phyloP scores from a whole-genome alignment of 2,329 filamentous ascomycete species.

The Tolypocladium ophioglossoides region DNA sequence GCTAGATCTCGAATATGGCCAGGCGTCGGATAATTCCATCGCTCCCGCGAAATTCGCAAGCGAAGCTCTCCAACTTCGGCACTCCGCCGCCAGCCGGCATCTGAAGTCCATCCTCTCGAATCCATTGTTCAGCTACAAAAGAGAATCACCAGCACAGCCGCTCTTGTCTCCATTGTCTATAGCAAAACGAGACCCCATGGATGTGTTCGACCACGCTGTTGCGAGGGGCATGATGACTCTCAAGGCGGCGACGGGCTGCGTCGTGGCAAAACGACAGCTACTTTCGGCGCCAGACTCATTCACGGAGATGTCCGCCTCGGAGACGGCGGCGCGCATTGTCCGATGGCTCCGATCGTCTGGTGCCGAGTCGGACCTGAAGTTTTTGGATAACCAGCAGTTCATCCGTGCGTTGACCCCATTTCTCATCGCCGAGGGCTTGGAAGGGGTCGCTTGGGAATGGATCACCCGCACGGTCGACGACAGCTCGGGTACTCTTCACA shows the following conservation, averaged over 20 bases:
- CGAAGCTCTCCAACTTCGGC: slow-evolving; percentile 18
- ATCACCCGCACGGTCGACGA: slow-evolving; percentile 28
- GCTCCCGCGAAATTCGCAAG: slow-evolving; percentile 9
- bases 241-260: slow-evolving; percentile 41
- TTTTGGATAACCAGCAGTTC: slow-evolving; percentile 29
- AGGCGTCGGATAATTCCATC: slow-evolving; percentile 17
- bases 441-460: slow-evolving; percentile 44
- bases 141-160: slow-evolving; percentile 11
- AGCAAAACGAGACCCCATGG: slow-evolving; percentile 33
- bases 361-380: slow-evolving; percentile 32
- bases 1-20: slow-evolving; percentile 48
- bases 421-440: slow-evolving; percentile 40
- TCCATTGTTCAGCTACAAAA: slow-evolving; percentile 37
- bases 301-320: slow-evolving; percentile 26
- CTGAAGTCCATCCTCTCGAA: slow-evolving; percentile 47
- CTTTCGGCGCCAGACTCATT: slow-evolving; percentile 16
- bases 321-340: slow-evolving; percentile 36
- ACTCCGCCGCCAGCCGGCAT: slow-evolving; percentile 31
- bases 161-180: slow-evolving; percentile 3
- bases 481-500: slow-evolving; percentile 8
- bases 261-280: slow-evolving; percentile 35
- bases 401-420: slow-evolving; percentile 34
- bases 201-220: slow-evolving; percentile 46
- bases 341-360: slow-evolving; percentile 44
- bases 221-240: slow-evolving; percentile 45